phyloP scores from a whole-genome alignment of 805 yeast species.

The Ogataea trehalophila region DNA sequence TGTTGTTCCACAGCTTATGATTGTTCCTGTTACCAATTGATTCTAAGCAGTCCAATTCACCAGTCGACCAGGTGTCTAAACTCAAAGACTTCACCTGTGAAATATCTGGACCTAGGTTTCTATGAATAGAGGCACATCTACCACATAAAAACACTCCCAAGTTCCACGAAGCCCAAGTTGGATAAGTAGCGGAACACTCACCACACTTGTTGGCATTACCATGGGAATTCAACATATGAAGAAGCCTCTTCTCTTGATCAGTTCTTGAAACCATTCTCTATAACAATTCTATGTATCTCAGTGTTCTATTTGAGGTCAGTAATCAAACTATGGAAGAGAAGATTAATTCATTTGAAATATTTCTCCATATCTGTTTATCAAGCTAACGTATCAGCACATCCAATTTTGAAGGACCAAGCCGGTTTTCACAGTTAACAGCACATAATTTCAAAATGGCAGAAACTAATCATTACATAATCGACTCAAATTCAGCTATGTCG shows the following conservation, averaged over 20 bases:
- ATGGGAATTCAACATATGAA: constrained; percentile 53
- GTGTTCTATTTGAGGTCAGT: not conserved
- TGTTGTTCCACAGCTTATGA: constrained; percentile 61
- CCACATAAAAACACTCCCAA: constrained; percentile 78
- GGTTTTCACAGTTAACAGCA: too few species aligned
- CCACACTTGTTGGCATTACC: constrained; percentile 71
- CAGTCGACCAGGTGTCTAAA: constrained; percentile 61
- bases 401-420: too few species aligned
- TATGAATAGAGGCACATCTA: constrained; percentile 76
- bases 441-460: too few species aligned
- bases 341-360: not conserved
- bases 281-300: not conserved
- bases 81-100: constrained; percentile 70
- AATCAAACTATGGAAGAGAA: not conserved
- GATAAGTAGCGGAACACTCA: constrained; percentile 66
- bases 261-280: constrained; percentile 1
- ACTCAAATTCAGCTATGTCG: too few species aligned
- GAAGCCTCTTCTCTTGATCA: constrained; percentile 35
- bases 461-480: too few species aligned
- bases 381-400: too few species aligned
- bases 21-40: constrained; percentile 61
- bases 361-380: too few species aligned
- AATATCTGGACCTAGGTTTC: constrained; percentile 55
- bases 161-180: constrained; percentile 48
- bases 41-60: constrained; percentile 44